phyloP scores from a whole-genome alignment of 495 filamentous ascomycete species.

The Poronia punctata region DNA sequence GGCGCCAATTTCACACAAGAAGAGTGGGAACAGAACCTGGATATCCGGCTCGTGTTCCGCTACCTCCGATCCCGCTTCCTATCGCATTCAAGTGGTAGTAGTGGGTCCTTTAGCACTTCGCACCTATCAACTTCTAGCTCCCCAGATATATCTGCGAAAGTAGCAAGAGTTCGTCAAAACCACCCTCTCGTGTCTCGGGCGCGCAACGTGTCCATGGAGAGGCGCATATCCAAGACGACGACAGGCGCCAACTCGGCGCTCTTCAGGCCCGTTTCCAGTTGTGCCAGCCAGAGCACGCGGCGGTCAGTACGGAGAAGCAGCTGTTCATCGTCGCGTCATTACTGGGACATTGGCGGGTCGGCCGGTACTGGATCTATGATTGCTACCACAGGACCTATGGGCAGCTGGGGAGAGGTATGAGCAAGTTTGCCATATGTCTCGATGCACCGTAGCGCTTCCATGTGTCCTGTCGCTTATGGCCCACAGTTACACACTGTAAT shows the following conservation, averaged over 20 bases:
- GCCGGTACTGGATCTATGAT: slow-evolving; percentile 66
- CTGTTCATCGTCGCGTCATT: slow-evolving; percentile 53
- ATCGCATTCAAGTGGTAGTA: slow-evolving; percentile 21
- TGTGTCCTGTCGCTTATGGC: no score
- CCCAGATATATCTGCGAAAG: slow-evolving; percentile 66
- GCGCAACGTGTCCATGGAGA: slow-evolving; percentile 42
- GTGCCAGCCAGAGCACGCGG: slow-evolving; percentile 74
- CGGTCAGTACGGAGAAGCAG: slow-evolving; percentile 51
- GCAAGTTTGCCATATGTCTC: background rate
- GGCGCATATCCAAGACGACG: slow-evolving; percentile 45
- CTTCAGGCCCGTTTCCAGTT: slow-evolving; percentile 56
- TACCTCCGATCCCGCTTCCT: slow-evolving; percentile 74
- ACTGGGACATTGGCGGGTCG: slow-evolving; percentile 80
- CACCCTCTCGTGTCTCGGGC: slow-evolving; percentile 70
- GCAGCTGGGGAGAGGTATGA: slow-evolving; percentile 65
- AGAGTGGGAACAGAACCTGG: slow-evolving; percentile 85
- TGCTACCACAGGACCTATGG: slow-evolving; percentile 56
- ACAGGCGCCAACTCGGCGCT: slow-evolving; percentile 39
- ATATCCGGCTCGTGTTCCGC: slow-evolving; percentile 80
- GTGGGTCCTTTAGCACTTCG: slow-evolving; percentile 25
- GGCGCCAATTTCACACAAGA: slow-evolving; percentile 45
- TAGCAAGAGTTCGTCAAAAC: slow-evolving; percentile 73
- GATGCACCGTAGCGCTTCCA: slow-evolving; percentile 3
- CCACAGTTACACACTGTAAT: no score
- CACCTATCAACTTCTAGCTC: slow-evolving; percentile 36